phyloP scores from a whole-genome alignment of 805 yeast genomes.

The Myxozyma monticola region DNA sequence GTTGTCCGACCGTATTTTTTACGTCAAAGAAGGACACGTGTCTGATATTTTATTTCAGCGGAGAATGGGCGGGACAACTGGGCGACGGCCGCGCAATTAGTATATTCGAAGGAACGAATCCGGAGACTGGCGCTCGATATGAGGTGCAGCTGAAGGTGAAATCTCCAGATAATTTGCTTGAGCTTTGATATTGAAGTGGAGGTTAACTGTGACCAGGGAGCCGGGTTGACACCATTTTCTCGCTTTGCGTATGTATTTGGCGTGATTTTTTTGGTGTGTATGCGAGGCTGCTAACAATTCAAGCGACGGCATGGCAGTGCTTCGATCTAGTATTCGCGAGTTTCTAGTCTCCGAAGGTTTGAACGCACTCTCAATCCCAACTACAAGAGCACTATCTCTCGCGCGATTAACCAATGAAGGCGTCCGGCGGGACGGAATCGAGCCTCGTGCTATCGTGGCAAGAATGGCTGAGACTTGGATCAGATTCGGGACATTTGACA shows the following conservation, averaged over 20 bases:
- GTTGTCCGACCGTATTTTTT: not conserved
- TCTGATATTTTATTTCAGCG: conserved; percentile 41
- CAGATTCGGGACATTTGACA: conserved; percentile 83
- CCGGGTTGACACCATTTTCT: conserved; percentile 88
- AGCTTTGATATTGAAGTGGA: not conserved
- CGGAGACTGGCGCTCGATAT: conserved; percentile 45
- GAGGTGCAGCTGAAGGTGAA: conserved; percentile 65
- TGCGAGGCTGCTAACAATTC: not conserved
- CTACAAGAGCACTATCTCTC: conserved; percentile 79
- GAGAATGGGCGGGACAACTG: conserved; percentile 92
- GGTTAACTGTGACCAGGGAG: too few species aligned
- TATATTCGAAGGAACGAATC: conserved; percentile 66
- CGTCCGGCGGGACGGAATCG: conserved; percentile 68
- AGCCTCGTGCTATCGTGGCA: conserved; percentile 80
- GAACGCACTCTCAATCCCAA: conserved; percentile 77
- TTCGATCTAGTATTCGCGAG: conserved; percentile 85
- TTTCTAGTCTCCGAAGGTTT: conserved; percentile 80
- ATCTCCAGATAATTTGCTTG: not conserved
- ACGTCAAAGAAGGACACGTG: too few species aligned
- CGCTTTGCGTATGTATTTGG: conserved; percentile 61
- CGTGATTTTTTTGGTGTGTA: too few species aligned
- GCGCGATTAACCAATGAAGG: conserved; percentile 69
- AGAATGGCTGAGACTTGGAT: conserved; percentile 86
- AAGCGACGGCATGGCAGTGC: conserved; percentile 85
- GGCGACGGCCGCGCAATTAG: conserved; percentile 94